Conservation (phyloP, 2,329 filamentous ascomycete species). For the Aspergillus sp. region DNA sequence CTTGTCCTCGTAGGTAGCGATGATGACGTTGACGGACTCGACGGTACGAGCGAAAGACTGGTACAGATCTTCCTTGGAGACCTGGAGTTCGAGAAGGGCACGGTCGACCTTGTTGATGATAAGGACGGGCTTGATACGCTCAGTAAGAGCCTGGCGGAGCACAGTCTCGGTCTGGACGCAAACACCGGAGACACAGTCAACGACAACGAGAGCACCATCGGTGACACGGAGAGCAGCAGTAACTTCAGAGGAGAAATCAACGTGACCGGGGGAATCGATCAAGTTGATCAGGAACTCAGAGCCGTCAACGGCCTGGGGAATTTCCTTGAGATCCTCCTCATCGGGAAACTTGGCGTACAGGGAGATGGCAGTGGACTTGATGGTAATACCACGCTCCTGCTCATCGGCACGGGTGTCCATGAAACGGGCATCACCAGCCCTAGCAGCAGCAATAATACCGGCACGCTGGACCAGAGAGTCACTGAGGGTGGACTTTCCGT, state of each 20-base stretch:
- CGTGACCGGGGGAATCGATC: conserved; percentile 99
- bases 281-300: conserved; percentile 99
- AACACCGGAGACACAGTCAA: conserved; percentile 99
- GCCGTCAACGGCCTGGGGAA: conserved; percentile 84
- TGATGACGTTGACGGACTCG: conserved; percentile 99
- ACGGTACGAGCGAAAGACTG: conserved; percentile 99
- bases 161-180: conserved; percentile 99
- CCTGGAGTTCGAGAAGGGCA: conserved; percentile 97
- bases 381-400: conserved; percentile 99
- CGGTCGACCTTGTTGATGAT: conserved; percentile 99
- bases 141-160: conserved; percentile 96
- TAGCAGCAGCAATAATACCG: conserved; percentile 98
- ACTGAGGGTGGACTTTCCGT: conserved; percentile 99
- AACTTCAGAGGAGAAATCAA: conserved; percentile 99
- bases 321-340: conserved; percentile 90
- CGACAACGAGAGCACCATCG: conserved; percentile 98
- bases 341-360: conserved; percentile 85
- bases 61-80: conserved; percentile 98
- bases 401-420: conserved; percentile 97
- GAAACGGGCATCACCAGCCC: conserved; percentile 93
- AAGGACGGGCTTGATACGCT: conserved; percentile 99
- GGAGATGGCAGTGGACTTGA: conserved; percentile 99
- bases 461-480: conserved; percentile 98
- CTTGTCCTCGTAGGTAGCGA: conserved; percentile 99
- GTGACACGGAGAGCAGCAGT: conserved; percentile 99